phyloP scores from a whole-genome alignment of 768 basidiomycete genomes.

The Russula sp. region DNA sequence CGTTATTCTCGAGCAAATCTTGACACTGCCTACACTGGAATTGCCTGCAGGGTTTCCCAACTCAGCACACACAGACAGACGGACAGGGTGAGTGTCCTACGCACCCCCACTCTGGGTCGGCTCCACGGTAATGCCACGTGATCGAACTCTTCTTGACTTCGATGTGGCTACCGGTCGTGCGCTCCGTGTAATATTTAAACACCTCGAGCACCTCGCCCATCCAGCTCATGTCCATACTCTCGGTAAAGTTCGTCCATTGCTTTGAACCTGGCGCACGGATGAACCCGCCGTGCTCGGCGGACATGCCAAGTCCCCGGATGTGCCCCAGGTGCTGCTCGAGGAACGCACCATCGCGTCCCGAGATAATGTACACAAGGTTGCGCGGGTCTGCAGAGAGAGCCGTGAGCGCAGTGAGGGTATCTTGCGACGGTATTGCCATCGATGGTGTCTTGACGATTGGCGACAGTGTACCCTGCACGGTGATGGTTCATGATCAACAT shows the following conservation, averaged over 20 bases:
- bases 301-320: constrained; percentile 76
- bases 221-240: constrained; percentile 93
- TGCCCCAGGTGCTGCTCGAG: constrained; percentile 88
- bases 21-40: constrained; percentile 98
- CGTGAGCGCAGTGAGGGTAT: constrained; percentile 67
- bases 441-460: constrained; percentile 94
- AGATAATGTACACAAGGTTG: constrained; percentile 96
- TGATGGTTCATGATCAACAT: neutral
- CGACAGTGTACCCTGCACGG: constrained; percentile 77
- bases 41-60: constrained; percentile 35
- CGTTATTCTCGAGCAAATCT: constrained; percentile 89
- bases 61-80: neutral
- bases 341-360: constrained; percentile 90
- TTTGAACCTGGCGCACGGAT: constrained; percentile 59
- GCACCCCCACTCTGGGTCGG: constrained; percentile 94
- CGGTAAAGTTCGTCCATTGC: constrained; percentile 86
- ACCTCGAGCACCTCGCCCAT: constrained; percentile 93
- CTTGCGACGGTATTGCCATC: constrained; percentile 72
- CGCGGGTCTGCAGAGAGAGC: constrained; percentile 69
- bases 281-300: constrained; percentile 95
- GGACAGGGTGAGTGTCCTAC: constrained; percentile 27
- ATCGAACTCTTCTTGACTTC: constrained; percentile 97
- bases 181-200: constrained; percentile 93
- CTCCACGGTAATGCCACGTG: constrained; percentile 94
- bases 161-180: constrained; percentile 93